Percentiles rank a stretch among this genome's conserved stretches.
Conservation (phyloP, 371 early-diverging fungal genomes). For the Capniomyces stellatus region DNA sequence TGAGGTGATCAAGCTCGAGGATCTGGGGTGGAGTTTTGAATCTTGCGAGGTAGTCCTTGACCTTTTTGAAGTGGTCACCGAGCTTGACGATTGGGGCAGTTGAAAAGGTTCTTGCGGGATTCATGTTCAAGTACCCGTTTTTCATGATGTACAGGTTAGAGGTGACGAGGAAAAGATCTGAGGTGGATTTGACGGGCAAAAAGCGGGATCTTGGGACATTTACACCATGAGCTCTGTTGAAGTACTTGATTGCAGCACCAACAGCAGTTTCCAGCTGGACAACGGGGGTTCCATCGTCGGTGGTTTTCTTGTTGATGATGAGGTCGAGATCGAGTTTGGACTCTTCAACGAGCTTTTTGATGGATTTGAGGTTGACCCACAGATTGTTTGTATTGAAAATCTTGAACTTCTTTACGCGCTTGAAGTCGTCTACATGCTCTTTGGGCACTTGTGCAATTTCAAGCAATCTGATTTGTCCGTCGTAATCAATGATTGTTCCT, state of each 20-base stretch:
- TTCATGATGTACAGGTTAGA: conserved; percentile 85
- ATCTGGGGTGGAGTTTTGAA: conserved; percentile 93
- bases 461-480: conserved; percentile 82
- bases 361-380: conserved; percentile 92
- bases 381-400: conserved; percentile 99
- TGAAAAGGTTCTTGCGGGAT: conserved; percentile 81
- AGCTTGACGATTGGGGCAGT: conserved; percentile 93
- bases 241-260: conserved; percentile 98
- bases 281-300: conserved; percentile 75
- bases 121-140: conserved; percentile 84
- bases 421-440: conserved; percentile 96
- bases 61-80: conserved; percentile 97
- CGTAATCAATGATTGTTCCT: conserved; percentile 97
- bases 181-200: conserved; percentile 97
- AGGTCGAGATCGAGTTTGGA: conserved; percentile 81
- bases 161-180: conserved; percentile 95
- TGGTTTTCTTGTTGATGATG: conserved; percentile 94
- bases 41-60: conserved; percentile 50
- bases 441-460: conserved; percentile 99
- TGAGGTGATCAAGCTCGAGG: conserved; percentile 94
- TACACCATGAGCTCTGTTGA: conserved; percentile 88
- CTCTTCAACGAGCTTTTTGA: conserved; percentile 82
- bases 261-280: conserved; percentile 99
- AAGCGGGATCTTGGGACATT: conserved; percentile 97
- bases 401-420: conserved; percentile 98